Conservation (phyloP, 208 protist species). For the Acanthamoeba castellanii region DNA sequence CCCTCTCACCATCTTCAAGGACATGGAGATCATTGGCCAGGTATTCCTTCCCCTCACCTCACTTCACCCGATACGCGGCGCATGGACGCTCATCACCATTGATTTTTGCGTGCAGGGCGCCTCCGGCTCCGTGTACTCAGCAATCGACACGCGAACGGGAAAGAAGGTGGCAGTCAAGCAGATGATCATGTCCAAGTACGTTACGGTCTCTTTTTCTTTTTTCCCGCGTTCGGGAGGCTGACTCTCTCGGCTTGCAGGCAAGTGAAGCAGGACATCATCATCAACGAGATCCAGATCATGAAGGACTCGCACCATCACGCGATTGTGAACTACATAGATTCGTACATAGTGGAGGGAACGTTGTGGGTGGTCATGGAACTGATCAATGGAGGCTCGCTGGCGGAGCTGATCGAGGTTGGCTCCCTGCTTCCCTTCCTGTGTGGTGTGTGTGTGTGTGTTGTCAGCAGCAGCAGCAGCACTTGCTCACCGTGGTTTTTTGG, state of each 20-base stretch:
- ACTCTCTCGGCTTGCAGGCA: slow-evolving; percentile 30
- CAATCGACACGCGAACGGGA: slow-evolving; percentile 22
- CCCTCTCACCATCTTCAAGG: slow-evolving; percentile 29
- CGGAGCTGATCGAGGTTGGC: slow-evolving; percentile 82
- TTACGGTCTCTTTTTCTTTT: background rate
- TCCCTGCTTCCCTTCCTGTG: background rate
- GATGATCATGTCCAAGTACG: slow-evolving; percentile 31
- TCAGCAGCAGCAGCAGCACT: background rate
- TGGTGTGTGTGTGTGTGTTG: background rate
- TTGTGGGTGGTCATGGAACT: slow-evolving; percentile 86
- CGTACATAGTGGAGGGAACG: slow-evolving; percentile 77
- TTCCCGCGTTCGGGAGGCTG: background rate
- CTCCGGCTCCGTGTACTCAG: slow-evolving; percentile 7
- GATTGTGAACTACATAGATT: slow-evolving; percentile 88
- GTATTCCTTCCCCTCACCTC: background rate
- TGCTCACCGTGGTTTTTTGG: background rate
- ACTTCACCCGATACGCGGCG: background rate
- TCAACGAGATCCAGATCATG: slow-evolving; percentile 89
- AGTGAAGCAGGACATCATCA: slow-evolving; percentile 85
- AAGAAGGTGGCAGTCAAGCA: slow-evolving; percentile 46
- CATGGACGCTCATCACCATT: background rate
- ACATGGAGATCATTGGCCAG: slow-evolving; percentile 31
- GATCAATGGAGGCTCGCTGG: slow-evolving; percentile 85
- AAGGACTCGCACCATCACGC: slow-evolving; percentile 84
- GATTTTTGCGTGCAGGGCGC: background rate